Percentiles rank a stretch among this genome's conserved stretches.
Evolutionary conservation across 2,329 filamentous ascomycete genomes (phyloP).

Genomic region (Colletotrichum eleusines): DNA sequence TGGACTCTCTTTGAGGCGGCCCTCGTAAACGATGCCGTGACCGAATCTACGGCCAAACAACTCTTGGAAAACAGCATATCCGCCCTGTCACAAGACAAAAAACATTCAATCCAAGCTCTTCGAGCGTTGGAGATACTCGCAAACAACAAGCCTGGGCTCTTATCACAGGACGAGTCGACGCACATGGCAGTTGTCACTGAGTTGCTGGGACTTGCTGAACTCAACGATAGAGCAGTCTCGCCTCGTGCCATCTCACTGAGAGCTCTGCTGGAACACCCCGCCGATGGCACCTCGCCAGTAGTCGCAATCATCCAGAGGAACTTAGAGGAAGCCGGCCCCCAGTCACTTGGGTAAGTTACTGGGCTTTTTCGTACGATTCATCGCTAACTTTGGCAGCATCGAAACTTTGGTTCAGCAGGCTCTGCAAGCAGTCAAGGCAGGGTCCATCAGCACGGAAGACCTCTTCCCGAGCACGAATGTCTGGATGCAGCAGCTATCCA

Average conservation of each 20-base stretch:
- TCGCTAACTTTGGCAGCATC: constrained; percentile 52
- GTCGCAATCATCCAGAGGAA: constrained; percentile 67
- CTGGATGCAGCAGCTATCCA: constrained; percentile 74
- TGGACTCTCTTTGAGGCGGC: constrained; percentile 64
- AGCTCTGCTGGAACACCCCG: constrained; percentile 59
- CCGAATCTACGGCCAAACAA: constrained; percentile 49
- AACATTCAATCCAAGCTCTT: constrained; percentile 51
- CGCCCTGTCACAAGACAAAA: constrained; percentile 49
- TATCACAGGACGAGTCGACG: constrained; percentile 58
- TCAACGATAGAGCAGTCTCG: constrained; percentile 54
- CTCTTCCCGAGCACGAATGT: constrained; percentile 73
- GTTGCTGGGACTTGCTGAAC: constrained; percentile 66
- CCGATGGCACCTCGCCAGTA: constrained; percentile 58
- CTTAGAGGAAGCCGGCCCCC: constrained; percentile 61
- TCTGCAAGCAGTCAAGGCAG: constrained; percentile 52
- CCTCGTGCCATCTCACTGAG: constrained; percentile 58
- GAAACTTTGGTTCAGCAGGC: constrained; percentile 66
- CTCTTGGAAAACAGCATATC: constrained; percentile 53
- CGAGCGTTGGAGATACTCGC: constrained; percentile 62
- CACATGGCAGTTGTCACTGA: constrained; percentile 65
- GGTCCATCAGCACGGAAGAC: constrained; percentile 52
- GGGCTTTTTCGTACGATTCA: not conserved
- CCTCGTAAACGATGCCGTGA: constrained; percentile 57
- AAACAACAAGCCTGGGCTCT: constrained; percentile 57
- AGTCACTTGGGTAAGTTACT: constrained; percentile 63